Base-by-base conservation (phyloP, 2,329 filamentous ascomycete genomes). In the Aureobasidium sp. region DNA sequence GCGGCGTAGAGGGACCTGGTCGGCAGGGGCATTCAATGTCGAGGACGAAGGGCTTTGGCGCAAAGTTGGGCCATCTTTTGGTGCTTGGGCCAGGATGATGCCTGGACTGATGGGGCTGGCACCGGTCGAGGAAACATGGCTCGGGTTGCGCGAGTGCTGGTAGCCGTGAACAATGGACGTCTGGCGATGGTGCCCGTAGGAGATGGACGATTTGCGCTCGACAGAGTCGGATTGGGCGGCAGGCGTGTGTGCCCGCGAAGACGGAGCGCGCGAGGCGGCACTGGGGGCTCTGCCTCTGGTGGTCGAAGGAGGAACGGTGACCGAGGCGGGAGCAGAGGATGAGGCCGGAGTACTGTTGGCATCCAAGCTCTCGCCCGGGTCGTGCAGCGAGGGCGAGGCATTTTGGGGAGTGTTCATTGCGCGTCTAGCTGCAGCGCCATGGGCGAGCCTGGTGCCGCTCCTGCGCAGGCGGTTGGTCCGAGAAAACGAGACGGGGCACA, bases 121-220 rank as follows among this genome's bases (percentile, higher is more conserved):
- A 47, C 80, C 87, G 39, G 88, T 84, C 62, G 89, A 85, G 72
- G 90, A 92, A 66, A 87, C 85, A 71, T 88, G 85, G 77, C 92
- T 97, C 69, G 92, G 89, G 82, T 95, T 96, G 76, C 93, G 79
- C 62, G 84, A 88, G 76, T 99, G 94, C 74, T 96, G 92, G 68
- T 96, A 87, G 70, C 94, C 93, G 84, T 97, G 90, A 63, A 97
- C 92, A 69, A 97, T 97, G 53, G 93, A 97, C 0, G 93, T 96
- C 78, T 99, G 92, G 61, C 94, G 87, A 76, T 97, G 92, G 74
- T 99, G 92, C 64, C 90, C 90, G 80, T 97, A 87, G 17, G 81
- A 82, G 63, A 76, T 73, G 27, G 80, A 82, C 10, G 79, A 73
- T 65, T 80, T 81, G 65, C 81, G 76, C 66, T 83, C 80, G 51